Conservation (phyloP, 2,329 filamentous ascomycete genomes). For the Davidsoniella eucalypti region DNA sequence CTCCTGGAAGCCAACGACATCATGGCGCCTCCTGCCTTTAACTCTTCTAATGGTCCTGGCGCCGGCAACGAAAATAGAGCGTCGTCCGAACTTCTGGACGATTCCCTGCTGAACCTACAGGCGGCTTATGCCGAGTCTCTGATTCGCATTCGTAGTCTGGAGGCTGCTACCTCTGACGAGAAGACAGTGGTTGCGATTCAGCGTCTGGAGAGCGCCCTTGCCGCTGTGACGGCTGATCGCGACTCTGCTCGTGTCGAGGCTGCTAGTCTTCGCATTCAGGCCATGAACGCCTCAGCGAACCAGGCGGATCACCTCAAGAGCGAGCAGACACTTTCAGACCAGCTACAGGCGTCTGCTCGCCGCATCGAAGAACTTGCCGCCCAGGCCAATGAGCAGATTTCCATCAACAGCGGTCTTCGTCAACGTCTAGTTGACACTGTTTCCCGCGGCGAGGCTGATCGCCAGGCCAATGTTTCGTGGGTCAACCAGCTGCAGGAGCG, state of each 20-base stretch:
- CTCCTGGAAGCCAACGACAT: slow-evolving; percentile 75
- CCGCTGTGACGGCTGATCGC: slow-evolving; percentile 52
- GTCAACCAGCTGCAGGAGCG: slow-evolving; percentile 73
- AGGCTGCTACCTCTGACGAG: slow-evolving; percentile 36
- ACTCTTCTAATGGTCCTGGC: slow-evolving; percentile 23
- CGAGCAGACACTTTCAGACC: slow-evolving; percentile 48
- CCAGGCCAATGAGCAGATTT: slow-evolving; percentile 65
- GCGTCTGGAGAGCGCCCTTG: slow-evolving; percentile 51
- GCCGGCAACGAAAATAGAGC: slow-evolving; percentile 21
- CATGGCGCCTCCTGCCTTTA: slow-evolving; percentile 45
- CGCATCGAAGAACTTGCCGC: slow-evolving; percentile 65
- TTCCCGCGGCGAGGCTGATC: slow-evolving; percentile 66
- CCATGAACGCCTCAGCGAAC: slow-evolving; percentile 37
- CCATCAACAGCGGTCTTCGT: slow-evolving; percentile 60
- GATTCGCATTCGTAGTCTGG: slow-evolving; percentile 47
- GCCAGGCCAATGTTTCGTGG: slow-evolving; percentile 60
- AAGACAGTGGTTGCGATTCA: slow-evolving; percentile 46
- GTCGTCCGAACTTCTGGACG: slow-evolving; percentile 55
- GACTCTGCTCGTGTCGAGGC: slow-evolving; percentile 55
- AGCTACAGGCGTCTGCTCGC: slow-evolving; percentile 56
- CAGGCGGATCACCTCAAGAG: slow-evolving; percentile 41
- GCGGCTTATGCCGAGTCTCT: slow-evolving; percentile 51
- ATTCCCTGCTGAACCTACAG: slow-evolving; percentile 60
- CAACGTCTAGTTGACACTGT: slow-evolving; percentile 65
- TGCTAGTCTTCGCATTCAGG: slow-evolving; percentile 42